Base-by-base conservation (phyloP, 257 asterid genomes). In the Henckelia pumila region DNA sequence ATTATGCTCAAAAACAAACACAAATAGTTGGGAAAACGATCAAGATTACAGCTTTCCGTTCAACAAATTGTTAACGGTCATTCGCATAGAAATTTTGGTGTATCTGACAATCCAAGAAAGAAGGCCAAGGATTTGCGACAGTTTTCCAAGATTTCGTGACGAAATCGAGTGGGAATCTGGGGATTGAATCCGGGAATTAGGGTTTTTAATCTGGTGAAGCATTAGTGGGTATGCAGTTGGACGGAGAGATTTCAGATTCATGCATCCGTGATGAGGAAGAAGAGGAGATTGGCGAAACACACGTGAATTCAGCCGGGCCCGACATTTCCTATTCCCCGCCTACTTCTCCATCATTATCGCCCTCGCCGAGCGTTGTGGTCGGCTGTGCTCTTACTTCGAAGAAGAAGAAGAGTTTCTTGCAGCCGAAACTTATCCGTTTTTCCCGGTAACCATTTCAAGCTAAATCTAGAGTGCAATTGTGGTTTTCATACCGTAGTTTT, bases 311-410 rank as follows among this genome's bases (percentile, higher is more conserved):
- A 72, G 21, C 64, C 64, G 67, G 56, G 11, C 21, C 50, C 67
- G 47, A 47, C 55, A 47, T 47, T 47, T 47, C 55, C 14, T 47
- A 20, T 47, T 47, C 55, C 16, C 55, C 55, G 21, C 55, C 55
- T 47, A 5, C 55, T 4, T 47, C 55, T 47, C 55, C 55, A 0
- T 47, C 55, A 17, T 22, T 77, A 9, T 61, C 75, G 30, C 66
- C 79, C 68, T 32, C 81, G 75, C 64, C 64, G 77, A 79, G 72
- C 63, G 66, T 78, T 59, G 78, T 80, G 30, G 91, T 87, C 62
- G 95, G 95, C 49, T 81, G 85, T 70, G 91, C 91, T 67, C 85
- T 87, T 66, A 87, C 95, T 53, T 79, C 84, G 1, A 85, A 87
- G 86, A 87, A 87, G 71, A 75, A 68, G 73, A 82, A 73, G 78